Conservation (phyloP, 192 early-diverging fungal species). For the Lunasporangiospora selenospora region DNA sequence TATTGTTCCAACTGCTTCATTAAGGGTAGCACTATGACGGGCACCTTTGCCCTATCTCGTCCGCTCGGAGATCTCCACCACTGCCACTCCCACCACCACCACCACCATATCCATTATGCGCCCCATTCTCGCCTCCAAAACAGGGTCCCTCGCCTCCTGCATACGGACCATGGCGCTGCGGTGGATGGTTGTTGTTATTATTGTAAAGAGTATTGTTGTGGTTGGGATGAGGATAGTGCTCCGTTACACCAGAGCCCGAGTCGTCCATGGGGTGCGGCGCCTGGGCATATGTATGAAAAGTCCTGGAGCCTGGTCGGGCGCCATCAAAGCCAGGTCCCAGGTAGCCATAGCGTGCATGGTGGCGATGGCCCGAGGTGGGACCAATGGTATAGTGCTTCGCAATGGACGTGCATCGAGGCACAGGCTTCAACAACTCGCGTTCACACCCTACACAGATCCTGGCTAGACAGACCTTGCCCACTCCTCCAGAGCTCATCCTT, state of each 20-base stretch:
- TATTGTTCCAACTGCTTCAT: background rate
- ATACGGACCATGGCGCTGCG: background rate
- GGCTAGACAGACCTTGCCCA: constrained; percentile 39
- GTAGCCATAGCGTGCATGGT: constrained; percentile 11
- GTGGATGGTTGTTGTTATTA: background rate
- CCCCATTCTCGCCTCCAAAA: constrained; percentile 15
- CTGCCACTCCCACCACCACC: no score
- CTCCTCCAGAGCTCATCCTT: constrained; percentile 43
- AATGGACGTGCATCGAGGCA: constrained; percentile 34
- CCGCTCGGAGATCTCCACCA: no score
- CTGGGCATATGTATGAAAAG: background rate
- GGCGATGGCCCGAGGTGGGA: constrained; percentile 4
- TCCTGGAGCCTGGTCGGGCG: constrained; percentile 1
- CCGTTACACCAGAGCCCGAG: no score
- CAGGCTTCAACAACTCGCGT: constrained; percentile 38
- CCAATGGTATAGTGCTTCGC: constrained; percentile 37
- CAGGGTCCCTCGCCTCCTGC: constrained; percentile 2
- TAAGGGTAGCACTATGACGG: no score
- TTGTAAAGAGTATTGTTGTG: background rate
- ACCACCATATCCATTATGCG: background rate
- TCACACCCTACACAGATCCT: constrained; percentile 47
- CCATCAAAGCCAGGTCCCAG: constrained; percentile 18
- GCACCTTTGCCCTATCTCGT: no score
- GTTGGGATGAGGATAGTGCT: background rate
- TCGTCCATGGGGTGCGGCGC: background rate